Conservation (phyloP, 1,139 yeast species). For the Komagataea norvegica region DNA sequence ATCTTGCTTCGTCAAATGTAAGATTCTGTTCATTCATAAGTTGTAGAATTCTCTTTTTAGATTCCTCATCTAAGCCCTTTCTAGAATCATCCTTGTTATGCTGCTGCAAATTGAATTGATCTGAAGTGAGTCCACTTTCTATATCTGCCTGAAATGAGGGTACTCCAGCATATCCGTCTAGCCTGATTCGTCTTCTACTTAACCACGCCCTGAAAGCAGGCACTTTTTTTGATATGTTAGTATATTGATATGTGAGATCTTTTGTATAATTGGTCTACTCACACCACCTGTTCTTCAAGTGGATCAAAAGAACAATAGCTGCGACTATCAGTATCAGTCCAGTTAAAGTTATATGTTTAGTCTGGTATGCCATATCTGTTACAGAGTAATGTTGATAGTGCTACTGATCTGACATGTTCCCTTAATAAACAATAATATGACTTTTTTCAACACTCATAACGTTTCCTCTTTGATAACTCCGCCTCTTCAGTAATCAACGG, state of each 20-base stretch:
- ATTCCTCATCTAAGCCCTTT: constrained; percentile 52
- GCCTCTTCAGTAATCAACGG: no score
- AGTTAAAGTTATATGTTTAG: background rate
- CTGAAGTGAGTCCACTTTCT: constrained; percentile 62
- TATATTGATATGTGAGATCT: no score
- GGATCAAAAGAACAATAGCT: background rate
- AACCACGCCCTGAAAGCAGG: constrained; percentile 19
- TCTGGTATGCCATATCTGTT: background rate
- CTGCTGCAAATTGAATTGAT: constrained; percentile 47
- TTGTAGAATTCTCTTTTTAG: constrained; percentile 46
- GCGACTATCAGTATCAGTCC: background rate
- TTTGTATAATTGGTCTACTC: no score
- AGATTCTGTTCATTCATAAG: constrained; percentile 51
- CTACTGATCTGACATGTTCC: no score
- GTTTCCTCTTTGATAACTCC: no score
- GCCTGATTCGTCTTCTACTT: constrained; percentile 17
- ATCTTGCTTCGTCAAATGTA: constrained; percentile 69
- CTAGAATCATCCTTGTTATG: constrained; percentile 53
- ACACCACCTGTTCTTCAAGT: constrained; percentile 17
- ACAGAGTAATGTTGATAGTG: no score
- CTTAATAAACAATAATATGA: no score
- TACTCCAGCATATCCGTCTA: constrained; percentile 18
- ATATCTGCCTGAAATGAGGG: constrained; percentile 52
- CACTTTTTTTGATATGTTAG: constrained; percentile 11
- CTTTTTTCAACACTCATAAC: no score